Evolutionary conservation across 371 early-diverging fungal genomes (phyloP), one percentile per base, ranked within the genome.

Genomic region (Nematocida sp.): DNA sequence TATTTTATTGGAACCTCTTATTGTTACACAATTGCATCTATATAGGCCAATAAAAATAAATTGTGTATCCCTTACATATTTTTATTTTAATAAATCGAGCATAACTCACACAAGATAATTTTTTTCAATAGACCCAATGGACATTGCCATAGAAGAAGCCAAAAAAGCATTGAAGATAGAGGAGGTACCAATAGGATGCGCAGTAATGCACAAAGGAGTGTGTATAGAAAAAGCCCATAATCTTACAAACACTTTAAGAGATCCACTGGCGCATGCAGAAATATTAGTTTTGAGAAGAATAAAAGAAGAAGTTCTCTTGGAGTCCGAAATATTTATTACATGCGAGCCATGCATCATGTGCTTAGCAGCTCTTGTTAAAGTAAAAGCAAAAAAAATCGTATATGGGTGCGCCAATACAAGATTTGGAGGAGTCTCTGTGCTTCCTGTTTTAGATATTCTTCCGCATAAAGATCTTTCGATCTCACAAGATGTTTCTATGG

Each of bases 331-430:
- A 32, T 96, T 93, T 82, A 93, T 97, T 11, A 95, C 98, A 0
- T 93, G 97, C 0, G 97, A 96, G 83, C 97, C 98, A 1, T 97
- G 98, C 82, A 87, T 96, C 1, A 97, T 96, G 98, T 97, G 96
- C 76, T 91, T 93, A 1, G 87, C 91, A 47, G 92, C 94, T 2
- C 79, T 95, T 26, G 20, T 71, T 18, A 76, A 75, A 55, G 16
- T 80, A 33, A 36, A 66, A 0, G 53, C 60, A 35, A n/a, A 51
- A 1, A 65, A 51, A 25, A 56, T 83, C 2, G 63, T 55, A 55
- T 84, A 71, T 66, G 80, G 78, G 45, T 81, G 80, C 50, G 57
- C 55, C 16, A 84, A 84, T 77, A 59, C 75, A 18, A 66, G 80
- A 23, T 84, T 84, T 83, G 84, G 84, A 38, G 78, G 82, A 5